A percentile compares a stretch with the other conserved stretches of the same genome.
These are phyloP conservation scores for Cyphellophora europaea DNA, from an alignment of 2,329 filamentous ascomycete genomes.

Conservation along the genomic window DNA sequence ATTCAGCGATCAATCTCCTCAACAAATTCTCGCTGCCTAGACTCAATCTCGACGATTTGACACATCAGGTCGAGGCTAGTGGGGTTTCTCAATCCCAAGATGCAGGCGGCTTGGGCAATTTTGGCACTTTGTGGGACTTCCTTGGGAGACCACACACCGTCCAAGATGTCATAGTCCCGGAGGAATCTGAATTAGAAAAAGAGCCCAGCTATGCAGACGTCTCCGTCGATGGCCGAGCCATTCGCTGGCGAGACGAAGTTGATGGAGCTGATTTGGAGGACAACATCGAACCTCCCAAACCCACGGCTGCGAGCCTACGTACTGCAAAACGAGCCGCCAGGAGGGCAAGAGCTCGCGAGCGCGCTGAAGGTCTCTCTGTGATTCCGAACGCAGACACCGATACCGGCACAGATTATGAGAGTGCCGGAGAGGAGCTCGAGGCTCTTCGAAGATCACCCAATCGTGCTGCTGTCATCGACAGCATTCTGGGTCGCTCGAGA, in stretches of 20 bases:
- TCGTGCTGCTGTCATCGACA: conserved; percentile 20
- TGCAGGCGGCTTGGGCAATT: conserved; percentile 29
- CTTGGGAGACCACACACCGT: conserved; percentile 15
- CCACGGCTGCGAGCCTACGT: conserved; percentile 13
- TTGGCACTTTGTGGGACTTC: conserved; percentile 31
- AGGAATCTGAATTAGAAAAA: conserved; percentile 1
- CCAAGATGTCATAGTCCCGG: conserved; percentile 1
- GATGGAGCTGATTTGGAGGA: conserved; percentile 22
- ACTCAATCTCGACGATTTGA: neutral
- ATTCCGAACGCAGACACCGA: conserved; percentile 6
- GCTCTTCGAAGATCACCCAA: conserved; percentile 15
- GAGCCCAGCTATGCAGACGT: neutral
- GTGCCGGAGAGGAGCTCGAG: conserved; percentile 18
- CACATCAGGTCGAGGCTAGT: too few relatives aligned
- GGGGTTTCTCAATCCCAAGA: neutral
- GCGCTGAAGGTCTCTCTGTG: conserved; percentile 8
- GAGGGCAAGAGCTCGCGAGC: conserved; percentile 19
- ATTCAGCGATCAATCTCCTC: conserved; percentile 34
- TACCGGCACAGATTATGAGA: conserved; percentile 19
- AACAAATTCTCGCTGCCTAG: conserved; percentile 18
- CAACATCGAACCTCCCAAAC: conserved; percentile 14
- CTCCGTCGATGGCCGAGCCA: conserved; percentile 13
- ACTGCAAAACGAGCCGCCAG: conserved; percentile 17
- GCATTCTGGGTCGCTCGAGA: conserved; percentile 17
- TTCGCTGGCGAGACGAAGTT: conserved; percentile 24